Base-by-base conservation (phyloP, 768 basidiomycete species). In the Harrya chromipes region DNA sequence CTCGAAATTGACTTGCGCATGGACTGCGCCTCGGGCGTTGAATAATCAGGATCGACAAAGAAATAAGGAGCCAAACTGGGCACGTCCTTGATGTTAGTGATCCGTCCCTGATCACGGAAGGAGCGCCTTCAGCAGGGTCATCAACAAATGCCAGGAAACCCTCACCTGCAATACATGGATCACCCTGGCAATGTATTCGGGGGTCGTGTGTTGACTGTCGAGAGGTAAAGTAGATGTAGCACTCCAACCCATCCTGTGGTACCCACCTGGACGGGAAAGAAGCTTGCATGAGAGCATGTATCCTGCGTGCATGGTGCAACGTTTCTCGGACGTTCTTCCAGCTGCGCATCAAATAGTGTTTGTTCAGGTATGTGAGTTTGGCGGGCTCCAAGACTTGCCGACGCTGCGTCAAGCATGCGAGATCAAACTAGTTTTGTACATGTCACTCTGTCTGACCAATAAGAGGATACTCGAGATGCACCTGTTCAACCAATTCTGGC, bases 291-390 rank as follows among this genome's bases (percentile, higher is more conserved):
- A 74, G 61, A 11, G 71, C 69, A 35, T 77, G 79, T 13, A 81
- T 77, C 46, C 83, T 72, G 38, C 71, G 66, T 3, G 85, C 81
- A 4, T 91, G 72, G 1, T 66, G 59, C n/a, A 70, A 60, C 21
- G 85, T 72, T 1, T 80, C 83, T 13, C 76, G 68, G 2, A 77
- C 69, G 6, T 72, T 72, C 14, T 78, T 70, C 60, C 82, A 78
- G 47, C 70, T 73, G 16, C 72, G 72, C 69, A 82, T 75, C 14
- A 99, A 68, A 60, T 95, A 89, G 40, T 87, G 84, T 61, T 92
- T 93, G 66, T 98, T 97, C 46, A 98, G 71, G 63, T 85, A 90
- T 58, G 85, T 84, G 14, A 99, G 77, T 61, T 97, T 97, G 10
- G 69, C 68, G 0, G 80, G 77, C 54, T 94, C 90, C 13, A 98